A percentile compares a stretch with the other conserved stretches of the same genome.
phyloP scores from a whole-genome alignment of 225 moss, liverwort and hornwort genomes.

The Pleurozium schreberi region DNA sequence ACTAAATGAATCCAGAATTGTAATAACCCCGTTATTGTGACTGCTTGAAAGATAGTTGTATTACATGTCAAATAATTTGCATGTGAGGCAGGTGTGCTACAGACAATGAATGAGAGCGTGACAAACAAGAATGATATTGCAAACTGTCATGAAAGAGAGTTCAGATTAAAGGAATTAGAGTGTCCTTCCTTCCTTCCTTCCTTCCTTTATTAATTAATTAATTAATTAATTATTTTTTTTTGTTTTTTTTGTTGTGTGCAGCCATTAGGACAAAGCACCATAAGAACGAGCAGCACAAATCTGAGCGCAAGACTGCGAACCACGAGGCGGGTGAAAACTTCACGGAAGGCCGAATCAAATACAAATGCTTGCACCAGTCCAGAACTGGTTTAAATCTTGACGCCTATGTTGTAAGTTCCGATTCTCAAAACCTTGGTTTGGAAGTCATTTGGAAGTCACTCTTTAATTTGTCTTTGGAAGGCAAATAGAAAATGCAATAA shows the following conservation, averaged over 20 bases:
- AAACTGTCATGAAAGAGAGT: not conserved
- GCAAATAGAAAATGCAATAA: not conserved
- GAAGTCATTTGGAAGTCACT: not conserved
- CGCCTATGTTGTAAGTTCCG: constrained; percentile 23
- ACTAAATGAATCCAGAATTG: too few relatives aligned
- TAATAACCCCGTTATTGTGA: not conserved
- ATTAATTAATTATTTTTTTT: not conserved
- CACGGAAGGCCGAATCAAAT: constrained; percentile 9
- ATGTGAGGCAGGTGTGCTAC: not conserved
- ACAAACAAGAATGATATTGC: not conserved
- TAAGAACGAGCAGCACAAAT: not conserved
- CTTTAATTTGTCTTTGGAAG: not conserved
- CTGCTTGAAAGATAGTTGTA: not conserved
- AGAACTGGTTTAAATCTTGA: constrained; percentile 39
- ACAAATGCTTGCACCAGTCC: constrained; percentile 29
- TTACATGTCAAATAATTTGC: not conserved
- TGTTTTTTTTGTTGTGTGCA: not conserved
- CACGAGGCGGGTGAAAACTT: constrained; percentile 5
- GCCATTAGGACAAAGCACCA: constrained; percentile 12
- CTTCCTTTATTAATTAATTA: too few relatives aligned
- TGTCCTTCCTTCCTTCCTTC: not conserved
- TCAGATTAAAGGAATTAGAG: not conserved
- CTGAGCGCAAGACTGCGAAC: not conserved
- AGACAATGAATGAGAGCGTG: not conserved
- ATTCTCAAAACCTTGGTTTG: not conserved